Evolutionary conservation across 1,284 basidiomycete species (phyloP), one percentile per base, ranked within the genome.

Genomic region (Phaffia rhodozyma): DNA sequence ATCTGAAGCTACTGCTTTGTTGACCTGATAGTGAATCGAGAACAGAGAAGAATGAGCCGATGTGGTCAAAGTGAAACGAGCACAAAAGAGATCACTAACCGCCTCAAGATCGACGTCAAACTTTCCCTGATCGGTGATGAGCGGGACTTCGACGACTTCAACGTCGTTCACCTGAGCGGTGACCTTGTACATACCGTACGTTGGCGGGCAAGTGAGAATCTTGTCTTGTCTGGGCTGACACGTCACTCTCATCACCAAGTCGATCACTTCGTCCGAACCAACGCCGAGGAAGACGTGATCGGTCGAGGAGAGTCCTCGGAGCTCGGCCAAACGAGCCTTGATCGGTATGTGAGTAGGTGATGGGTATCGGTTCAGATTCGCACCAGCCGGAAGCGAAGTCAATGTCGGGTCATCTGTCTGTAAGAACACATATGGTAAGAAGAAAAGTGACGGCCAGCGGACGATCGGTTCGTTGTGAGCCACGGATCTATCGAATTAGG

Each of bases 151-250:
- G 59, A 93, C 84, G 3, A 96, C 78, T 0, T 83, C 86, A 3
- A 97, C 80, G 72, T 98, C 96, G 73, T 98, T 99, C 61, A 98
- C 86, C 70, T 93, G 87, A 7, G 94, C 96, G 67, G 88, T 91
- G 1, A 98, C 94, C 23, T 81, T 76, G 77, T 98, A 98, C 94
- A 98, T 98, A 27, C 94, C 94, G 73, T 98, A 98, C 7, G 94
- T 97, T 2, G 96, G 96, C 1, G 94, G 96, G 6, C 86, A 90
- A 51, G 84, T 87, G 70, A 94, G 74, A 47, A 92, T 85, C 72
- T 85, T 87, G 72, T 97, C 89, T 67, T 80, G 77, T 1, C 81
- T 87, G 0, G 96, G 96, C 0, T 79, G 78, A 70, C 93, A 91
- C 69, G 88, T 86, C 51, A 97, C 84, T 13, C 96, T 83, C 78